These are phyloP conservation scores for Beauveria brongniartii DNA, from an alignment of 2,329 filamentous ascomycete species.

Conservation along the genomic window DNA sequence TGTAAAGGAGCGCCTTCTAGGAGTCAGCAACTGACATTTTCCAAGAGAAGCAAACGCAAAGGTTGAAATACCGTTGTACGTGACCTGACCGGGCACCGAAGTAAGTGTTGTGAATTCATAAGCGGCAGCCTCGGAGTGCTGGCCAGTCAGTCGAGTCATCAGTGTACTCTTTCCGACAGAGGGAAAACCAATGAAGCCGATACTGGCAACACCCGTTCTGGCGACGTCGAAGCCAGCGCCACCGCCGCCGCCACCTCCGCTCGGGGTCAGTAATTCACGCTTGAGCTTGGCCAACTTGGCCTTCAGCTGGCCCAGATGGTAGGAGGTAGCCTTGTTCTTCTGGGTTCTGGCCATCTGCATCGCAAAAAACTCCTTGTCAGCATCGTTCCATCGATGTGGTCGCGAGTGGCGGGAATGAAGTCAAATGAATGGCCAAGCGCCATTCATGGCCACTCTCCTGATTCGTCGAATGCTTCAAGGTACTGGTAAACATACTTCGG, in stretches of 20 bases:
- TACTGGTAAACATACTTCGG: constrained; percentile 58
- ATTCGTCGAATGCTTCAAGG: constrained; percentile 1
- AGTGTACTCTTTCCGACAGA: constrained; percentile 98
- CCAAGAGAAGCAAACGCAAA: too few species aligned
- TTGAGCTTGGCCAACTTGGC: constrained; percentile 98
- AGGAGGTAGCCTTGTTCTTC: constrained; percentile 94
- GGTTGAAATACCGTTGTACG: constrained; percentile 65
- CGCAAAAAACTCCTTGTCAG: constrained; percentile 12
- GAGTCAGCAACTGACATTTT: neutral
- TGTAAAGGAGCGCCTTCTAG: constrained; percentile 74
- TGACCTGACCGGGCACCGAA: constrained; percentile 90
- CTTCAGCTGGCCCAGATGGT: constrained; percentile 91
- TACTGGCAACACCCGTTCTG: constrained; percentile 90
- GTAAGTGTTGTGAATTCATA: constrained; percentile 99
- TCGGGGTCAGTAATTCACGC: constrained; percentile 84
- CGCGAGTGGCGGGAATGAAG: neutral
- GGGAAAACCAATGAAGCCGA: constrained; percentile 96
- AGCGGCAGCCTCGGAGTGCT: constrained; percentile 93
- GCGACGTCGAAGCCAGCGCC: constrained; percentile 94
- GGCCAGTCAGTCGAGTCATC: constrained; percentile 89
- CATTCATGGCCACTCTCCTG: neutral
- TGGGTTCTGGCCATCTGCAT: constrained; percentile 86
- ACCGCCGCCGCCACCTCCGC: constrained; percentile 74
- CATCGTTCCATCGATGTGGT: neutral
- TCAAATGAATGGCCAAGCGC: neutral